Evolutionary conservation across 805 yeast species (phyloP).

Genomic region (Tanozyma kutaoensis): DNA sequence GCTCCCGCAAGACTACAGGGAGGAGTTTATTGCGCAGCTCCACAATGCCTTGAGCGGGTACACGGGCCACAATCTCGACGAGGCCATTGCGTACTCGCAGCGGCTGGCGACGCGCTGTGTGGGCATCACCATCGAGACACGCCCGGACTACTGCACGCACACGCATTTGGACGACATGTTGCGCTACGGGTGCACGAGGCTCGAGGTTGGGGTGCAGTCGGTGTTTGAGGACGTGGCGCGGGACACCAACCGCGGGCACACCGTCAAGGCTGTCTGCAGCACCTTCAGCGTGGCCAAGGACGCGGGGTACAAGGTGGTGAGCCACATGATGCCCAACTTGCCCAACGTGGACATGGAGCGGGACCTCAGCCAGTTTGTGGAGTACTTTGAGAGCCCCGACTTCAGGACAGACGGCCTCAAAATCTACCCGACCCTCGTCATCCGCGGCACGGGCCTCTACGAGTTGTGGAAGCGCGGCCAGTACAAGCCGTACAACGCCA

Average conservation of each 20-base stretch:
- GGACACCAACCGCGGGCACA: conserved; percentile 96
- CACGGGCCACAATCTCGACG: conserved; percentile 77
- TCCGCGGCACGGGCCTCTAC: conserved; percentile 93
- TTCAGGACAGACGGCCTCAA: conserved; percentile 96
- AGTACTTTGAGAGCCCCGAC: conserved; percentile 92
- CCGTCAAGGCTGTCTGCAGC: conserved; percentile 91
- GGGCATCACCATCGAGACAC: conserved; percentile 94
- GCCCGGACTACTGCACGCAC: conserved; percentile 97
- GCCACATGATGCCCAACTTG: conserved; percentile 99
- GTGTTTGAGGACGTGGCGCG: conserved; percentile 97
- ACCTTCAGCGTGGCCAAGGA: conserved; percentile 95
- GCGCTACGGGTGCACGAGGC: conserved; percentile 89
- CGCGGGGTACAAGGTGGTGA: conserved; percentile 94
- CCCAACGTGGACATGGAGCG: conserved; percentile 99
- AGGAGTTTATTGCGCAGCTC: conserved; percentile 72
- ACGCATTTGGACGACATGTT: conserved; percentile 94
- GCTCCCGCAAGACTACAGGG: conserved; percentile 79
- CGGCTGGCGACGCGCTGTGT: conserved; percentile 95
- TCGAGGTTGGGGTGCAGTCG: conserved; percentile 95
- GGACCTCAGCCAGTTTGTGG: conserved; percentile 89
- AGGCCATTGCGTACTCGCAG: conserved; percentile 82
- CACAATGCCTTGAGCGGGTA: conserved; percentile 94
- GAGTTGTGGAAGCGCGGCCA: conserved; percentile 96
- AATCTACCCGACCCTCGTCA: conserved; percentile 90
- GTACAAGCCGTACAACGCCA: conserved; percentile 89